Evolutionary conservation across 257 asterid species (phyloP).

Genomic region (Solanum virginianum): DNA sequence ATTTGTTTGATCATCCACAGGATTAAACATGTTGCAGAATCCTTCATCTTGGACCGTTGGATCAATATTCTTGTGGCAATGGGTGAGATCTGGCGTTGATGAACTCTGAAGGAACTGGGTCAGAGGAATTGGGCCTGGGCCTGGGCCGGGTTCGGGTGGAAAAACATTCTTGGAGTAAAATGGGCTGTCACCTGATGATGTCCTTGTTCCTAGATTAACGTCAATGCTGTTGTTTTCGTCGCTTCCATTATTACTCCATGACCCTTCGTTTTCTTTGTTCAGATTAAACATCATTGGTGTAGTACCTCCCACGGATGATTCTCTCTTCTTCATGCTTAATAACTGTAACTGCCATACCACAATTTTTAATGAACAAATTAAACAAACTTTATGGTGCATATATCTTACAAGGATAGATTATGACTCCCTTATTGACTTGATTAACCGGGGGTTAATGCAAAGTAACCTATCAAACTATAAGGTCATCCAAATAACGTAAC

Average conservation of each 20-base stretch:
- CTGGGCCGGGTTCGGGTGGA: slow-evolving; percentile 6
- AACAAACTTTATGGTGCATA: too few species aligned
- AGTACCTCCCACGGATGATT: slow-evolving; percentile 25
- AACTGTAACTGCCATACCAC: slow-evolving; percentile 30
- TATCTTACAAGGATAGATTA: not conserved
- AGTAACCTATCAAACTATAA: not conserved
- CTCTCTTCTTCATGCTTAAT: slow-evolving; percentile 33
- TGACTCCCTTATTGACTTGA: not conserved
- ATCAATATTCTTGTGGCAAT: slow-evolving; percentile 10
- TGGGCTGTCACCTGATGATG: slow-evolving; percentile 1
- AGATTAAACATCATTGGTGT: slow-evolving; percentile 22
- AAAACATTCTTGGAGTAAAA: slow-evolving; percentile 13
- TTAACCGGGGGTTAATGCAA: not conserved
- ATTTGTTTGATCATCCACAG: slow-evolving; percentile 47
- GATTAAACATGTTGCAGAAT: slow-evolving; percentile 44
- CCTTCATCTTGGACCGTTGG: slow-evolving; percentile 30
- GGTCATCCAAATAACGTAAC: not conserved
- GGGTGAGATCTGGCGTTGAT: slow-evolving; percentile 18
- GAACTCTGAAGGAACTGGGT: slow-evolving; percentile 30
- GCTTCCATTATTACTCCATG: slow-evolving; percentile 73
- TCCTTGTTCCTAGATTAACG: slow-evolving; percentile 28
- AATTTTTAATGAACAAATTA: too few species aligned
- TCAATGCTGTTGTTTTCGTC: slow-evolving; percentile 50
- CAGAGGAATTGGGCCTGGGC: slow-evolving; percentile 4
- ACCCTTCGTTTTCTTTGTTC: slow-evolving; percentile 54